Conservation (phyloP, 768 basidiomycete species). For the Amyloporia xantha region DNA sequence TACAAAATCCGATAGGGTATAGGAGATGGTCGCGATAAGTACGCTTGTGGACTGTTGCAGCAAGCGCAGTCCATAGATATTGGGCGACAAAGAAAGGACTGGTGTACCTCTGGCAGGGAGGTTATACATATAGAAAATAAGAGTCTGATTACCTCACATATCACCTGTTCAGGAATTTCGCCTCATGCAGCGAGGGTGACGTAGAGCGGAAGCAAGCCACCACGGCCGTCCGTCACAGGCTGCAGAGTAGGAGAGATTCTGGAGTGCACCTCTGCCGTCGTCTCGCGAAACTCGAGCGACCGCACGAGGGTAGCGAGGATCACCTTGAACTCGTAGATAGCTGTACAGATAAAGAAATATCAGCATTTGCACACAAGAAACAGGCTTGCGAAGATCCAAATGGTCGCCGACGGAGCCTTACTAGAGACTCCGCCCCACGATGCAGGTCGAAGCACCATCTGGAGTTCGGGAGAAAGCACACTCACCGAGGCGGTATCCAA, state of each 20-base stretch:
- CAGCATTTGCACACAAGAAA: neutral
- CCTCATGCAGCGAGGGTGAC: constrained; percentile 17
- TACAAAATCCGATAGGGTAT: too few relatives aligned
- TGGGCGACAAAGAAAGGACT: too few relatives aligned
- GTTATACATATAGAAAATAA: too few relatives aligned
- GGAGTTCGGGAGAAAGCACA: neutral
- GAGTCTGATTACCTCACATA: too few relatives aligned
- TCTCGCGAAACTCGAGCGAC: constrained; percentile 31
- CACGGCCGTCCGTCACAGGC: constrained; percentile 28
- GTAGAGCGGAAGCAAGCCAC: constrained; percentile 17
- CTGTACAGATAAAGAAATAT: constrained; percentile 12
- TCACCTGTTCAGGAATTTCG: too few relatives aligned
- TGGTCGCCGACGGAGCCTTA: neutral
- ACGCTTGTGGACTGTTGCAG: too few relatives aligned
- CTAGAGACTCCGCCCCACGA: neutral
- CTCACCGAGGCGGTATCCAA: constrained; percentile 33
- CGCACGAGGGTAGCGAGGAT: constrained; percentile 32
- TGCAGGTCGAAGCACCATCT: neutral
- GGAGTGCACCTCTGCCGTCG: constrained; percentile 24
- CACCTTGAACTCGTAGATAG: constrained; percentile 35
- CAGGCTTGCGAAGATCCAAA: neutral
- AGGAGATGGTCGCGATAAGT: too few relatives aligned
- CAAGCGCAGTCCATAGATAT: too few relatives aligned
- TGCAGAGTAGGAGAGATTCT: constrained; percentile 32
- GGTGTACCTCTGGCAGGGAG: too few relatives aligned